phyloP scores from a whole-genome alignment of 2,329 filamentous ascomycete species.

The Periconia sp. region DNA sequence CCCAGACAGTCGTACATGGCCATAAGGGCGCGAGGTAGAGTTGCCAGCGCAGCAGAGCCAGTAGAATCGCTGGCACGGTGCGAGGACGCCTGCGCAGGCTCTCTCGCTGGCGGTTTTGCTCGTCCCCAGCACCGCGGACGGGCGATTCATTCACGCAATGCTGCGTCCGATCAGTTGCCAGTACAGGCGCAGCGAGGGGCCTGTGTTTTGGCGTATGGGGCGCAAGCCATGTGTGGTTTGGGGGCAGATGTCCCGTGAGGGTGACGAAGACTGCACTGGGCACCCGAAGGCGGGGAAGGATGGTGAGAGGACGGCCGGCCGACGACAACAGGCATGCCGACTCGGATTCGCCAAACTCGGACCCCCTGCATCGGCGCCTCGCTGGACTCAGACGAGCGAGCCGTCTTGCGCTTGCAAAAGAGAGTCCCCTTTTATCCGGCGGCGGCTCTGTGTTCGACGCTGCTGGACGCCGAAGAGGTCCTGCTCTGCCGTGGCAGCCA shows the following conservation, averaged over 20 bases:
- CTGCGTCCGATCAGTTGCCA: background rate
- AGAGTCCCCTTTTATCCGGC: constrained; percentile 22
- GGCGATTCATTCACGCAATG: background rate
- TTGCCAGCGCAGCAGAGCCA: constrained; percentile 3
- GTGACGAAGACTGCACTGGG: constrained; percentile 21
- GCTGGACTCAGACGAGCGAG: constrained; percentile 9
- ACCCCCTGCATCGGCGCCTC: constrained; percentile 33
- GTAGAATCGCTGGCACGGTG: constrained; percentile 8
- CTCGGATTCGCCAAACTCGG: constrained; percentile 16
- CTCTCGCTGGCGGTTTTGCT: constrained; percentile 5
- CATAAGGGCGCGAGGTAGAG: constrained; percentile 10
- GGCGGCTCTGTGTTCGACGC: constrained; percentile 28
- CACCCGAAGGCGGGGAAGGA: constrained; percentile 28
- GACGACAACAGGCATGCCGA: constrained; percentile 19
- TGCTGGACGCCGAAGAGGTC: constrained; percentile 18
- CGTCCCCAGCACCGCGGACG: constrained; percentile 2
- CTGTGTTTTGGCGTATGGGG: constrained; percentile 9
- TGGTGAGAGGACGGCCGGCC: constrained; percentile 21
- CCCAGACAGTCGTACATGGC: constrained; percentile 14
- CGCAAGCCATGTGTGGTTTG: constrained; percentile 15
- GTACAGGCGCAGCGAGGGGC: background rate
- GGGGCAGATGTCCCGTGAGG: constrained; percentile 37
- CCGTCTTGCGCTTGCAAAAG: constrained; percentile 4
- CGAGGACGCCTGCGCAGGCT: constrained; percentile 15
- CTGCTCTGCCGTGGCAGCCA: constrained; percentile 16